Percentiles rank a stretch among this genome's conserved stretches.
These are phyloP conservation scores for Simplicillium aogashimaense DNA, from an alignment of 2,329 filamentous ascomycete genomes.

Conservation along the genomic window DNA sequence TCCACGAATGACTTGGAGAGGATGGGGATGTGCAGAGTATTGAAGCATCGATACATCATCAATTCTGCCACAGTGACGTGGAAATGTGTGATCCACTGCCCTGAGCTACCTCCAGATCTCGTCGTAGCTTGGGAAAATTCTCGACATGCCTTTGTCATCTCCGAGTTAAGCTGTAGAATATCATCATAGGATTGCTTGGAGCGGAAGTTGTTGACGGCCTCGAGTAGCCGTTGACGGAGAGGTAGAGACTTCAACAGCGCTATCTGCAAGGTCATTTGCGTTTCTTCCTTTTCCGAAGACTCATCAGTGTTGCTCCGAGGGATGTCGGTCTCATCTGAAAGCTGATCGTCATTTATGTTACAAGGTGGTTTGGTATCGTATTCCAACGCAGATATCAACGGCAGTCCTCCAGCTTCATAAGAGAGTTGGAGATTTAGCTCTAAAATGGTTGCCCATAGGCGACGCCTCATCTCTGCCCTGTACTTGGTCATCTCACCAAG, in stretches of 20 bases:
- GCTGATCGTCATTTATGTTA: constrained; percentile 41
- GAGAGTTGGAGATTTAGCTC: constrained; percentile 43
- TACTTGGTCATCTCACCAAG: constrained; percentile 36
- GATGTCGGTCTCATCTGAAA: constrained; percentile 26
- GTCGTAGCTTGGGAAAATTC: constrained; percentile 20
- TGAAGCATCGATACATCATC: constrained; percentile 34
- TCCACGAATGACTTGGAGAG: constrained; percentile 31
- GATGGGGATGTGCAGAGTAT: constrained; percentile 44
- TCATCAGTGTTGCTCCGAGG: background rate
- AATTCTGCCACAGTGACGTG: constrained; percentile 32
- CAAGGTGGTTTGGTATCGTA: constrained; percentile 40
- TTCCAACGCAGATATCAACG: constrained; percentile 33
- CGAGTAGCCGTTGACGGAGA: constrained; percentile 31
- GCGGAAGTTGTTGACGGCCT: constrained; percentile 35
- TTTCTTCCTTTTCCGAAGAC: constrained; percentile 17
- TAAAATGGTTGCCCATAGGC: constrained; percentile 46
- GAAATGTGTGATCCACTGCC: constrained; percentile 20
- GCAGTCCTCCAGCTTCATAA: constrained; percentile 39
- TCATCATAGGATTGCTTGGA: constrained; percentile 33
- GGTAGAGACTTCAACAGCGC: constrained; percentile 32
- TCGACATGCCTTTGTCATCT: constrained; percentile 29
- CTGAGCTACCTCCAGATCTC: constrained; percentile 20
- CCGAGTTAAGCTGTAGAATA: constrained; percentile 33
- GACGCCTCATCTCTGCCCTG: constrained; percentile 41
- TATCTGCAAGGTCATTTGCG: constrained; percentile 40